Conservation (phyloP, 169 alveolate species). For the Eimeria maxima region DNA sequence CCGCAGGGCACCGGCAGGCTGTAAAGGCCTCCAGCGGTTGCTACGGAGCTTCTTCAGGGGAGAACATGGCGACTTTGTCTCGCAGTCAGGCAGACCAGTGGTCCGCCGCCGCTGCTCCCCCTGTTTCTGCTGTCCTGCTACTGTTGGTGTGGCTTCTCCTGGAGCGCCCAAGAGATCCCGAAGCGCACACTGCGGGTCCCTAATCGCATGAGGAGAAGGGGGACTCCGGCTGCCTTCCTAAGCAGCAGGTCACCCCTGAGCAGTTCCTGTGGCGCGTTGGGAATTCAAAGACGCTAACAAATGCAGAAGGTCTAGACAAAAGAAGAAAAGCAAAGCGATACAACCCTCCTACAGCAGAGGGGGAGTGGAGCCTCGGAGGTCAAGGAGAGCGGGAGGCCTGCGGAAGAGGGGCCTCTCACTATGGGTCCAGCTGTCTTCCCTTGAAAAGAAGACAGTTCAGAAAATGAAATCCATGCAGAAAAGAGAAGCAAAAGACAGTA, state of each 20-base stretch:
- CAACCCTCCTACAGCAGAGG: neutral
- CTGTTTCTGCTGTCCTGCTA: conserved; percentile 14
- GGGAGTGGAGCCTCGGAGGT: neutral
- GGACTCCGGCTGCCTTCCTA: neutral
- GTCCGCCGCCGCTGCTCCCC: neutral
- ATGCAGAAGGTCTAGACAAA: neutral
- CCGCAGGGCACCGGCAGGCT: neutral
- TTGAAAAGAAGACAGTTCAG: neutral
- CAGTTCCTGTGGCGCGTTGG: neutral
- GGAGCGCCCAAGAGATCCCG: neutral
- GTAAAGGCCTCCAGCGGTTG: neutral
- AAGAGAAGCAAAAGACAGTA: neutral
- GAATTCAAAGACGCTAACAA: neutral
- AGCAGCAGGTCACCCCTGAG: neutral
- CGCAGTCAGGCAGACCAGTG: neutral
- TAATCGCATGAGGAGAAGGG: neutral
- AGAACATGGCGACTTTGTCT: neutral
- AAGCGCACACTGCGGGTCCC: neutral
- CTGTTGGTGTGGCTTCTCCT: neutral
- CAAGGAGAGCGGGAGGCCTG: neutral
- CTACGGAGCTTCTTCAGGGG: neutral
- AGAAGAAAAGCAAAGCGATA: neutral
- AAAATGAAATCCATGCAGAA: neutral
- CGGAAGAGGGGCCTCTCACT: neutral
- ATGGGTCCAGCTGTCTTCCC: neutral